Conservation (phyloP, 176 grass and related monocot species). For the Melocanna baccifera region DNA sequence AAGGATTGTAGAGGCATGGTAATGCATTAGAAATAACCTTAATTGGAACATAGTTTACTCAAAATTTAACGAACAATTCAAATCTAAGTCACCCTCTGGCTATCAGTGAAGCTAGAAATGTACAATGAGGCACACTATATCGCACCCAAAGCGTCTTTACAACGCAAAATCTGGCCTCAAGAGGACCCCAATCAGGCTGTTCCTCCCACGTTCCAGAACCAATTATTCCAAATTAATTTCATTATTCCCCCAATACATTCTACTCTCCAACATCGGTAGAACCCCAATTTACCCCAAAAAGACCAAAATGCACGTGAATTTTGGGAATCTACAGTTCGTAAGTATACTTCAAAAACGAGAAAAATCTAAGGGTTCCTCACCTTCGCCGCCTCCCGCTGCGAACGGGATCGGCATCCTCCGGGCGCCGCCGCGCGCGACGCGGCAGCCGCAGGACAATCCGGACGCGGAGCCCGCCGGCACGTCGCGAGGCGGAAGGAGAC, state of each 20-base stretch:
- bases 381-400: not conserved
- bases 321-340: not conserved
- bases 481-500: not conserved
- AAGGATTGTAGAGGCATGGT: not conserved
- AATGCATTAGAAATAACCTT: not conserved
- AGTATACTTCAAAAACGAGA: not conserved
- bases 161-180: too few species aligned
- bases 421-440: not conserved
- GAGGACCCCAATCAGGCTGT: too few species aligned
- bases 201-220: too few species aligned
- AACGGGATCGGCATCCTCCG: slow-evolving; percentile 2
- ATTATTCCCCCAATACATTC: not conserved
- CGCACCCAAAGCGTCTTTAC: not conserved
- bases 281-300: not conserved
- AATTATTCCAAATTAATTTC: too few species aligned
- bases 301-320: not conserved
- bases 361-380: not conserved
- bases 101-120: not conserved
- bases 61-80: not conserved
- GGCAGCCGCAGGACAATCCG: not conserved
- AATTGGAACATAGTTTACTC: not conserved
- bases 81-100: not conserved
- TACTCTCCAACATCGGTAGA: not conserved
- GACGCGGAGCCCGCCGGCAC: not conserved
- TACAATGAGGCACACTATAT: not conserved